Evolutionary conservation across 805 yeast species (phyloP), one percentile per base, ranked within the genome.

Genomic region (Candida incommunis): DNA sequence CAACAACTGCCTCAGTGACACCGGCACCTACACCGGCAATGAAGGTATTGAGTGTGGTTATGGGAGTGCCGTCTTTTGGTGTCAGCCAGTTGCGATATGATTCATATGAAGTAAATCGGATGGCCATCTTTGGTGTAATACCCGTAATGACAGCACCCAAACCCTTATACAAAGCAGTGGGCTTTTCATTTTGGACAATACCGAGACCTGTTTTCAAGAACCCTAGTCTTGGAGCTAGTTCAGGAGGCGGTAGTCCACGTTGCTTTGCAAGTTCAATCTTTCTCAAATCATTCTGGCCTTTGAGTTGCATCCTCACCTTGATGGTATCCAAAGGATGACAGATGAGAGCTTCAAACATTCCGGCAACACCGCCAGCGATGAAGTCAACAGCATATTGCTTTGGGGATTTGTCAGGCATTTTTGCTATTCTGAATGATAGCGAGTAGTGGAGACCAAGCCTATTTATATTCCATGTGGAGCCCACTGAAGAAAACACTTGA

Each of bases 321-420:
- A 90, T 84, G 35, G 98, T 90, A 62, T 90, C 98, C 55, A 90
- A 74, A n/a, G 97, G 97, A 64, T 90, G 98, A 63, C 98, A 90
- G 63, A 90, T 79, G 51, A 92, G 71, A n/a, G 97, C 98, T 70
- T 90, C 98, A 60, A 88, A 85, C 49, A 90, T 70, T 48, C 98
- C 98, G 13, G 98, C 98, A 4, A 90, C 78, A 57, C 98, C 98
- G 55, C 98, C 98, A 26, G 96, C 92, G 42, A 85, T 70, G 49
- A 62, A 54, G 49, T 62, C 65, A 25, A 62, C 54, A 41, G 54
- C 60, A 35, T 54, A 50, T 45, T 53, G 48, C 41, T 54, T 50
- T 41, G 46, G 46, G 46, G 50, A 53, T 44, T 45, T 48, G 37
- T 31, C 37, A 11, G 37, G 37, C 37, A 31, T 31, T 5, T 31